These are phyloP conservation scores for Epichloe brachyelytri DNA, from an alignment of 2,329 filamentous ascomycete species.

Conservation along the genomic window DNA sequence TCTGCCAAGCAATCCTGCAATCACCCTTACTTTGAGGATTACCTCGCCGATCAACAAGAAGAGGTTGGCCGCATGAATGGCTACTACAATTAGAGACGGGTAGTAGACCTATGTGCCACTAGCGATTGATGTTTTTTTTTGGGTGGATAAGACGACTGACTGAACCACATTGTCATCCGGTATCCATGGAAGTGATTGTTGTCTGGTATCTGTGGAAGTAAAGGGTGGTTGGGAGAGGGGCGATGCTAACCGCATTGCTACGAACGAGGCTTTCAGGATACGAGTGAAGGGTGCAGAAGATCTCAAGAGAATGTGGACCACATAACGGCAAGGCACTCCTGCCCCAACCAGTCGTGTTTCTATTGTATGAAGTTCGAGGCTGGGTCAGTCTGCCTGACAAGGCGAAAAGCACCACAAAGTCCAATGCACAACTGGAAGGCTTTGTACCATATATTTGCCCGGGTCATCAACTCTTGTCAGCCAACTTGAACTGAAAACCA, in stretches of 20 bases:
- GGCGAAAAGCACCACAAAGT: background rate
- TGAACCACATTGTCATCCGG: too few relatives aligned
- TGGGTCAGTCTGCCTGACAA: background rate
- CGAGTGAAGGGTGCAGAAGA: conserved; percentile 1
- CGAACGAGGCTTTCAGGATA: conserved; percentile 12
- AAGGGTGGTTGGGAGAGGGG: background rate
- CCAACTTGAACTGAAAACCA: background rate
- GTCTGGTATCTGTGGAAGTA: background rate
- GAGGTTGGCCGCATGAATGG: conserved; percentile 18
- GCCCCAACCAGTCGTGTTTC: background rate
- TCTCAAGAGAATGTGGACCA: conserved; percentile 2
- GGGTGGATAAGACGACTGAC: background rate
- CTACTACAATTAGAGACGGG: conserved; percentile 23
- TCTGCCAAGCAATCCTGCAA: conserved; percentile 78
- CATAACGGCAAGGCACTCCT: background rate
- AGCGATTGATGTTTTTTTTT: conserved; percentile 8
- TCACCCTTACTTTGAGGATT: conserved; percentile 65
- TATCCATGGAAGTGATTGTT: background rate
- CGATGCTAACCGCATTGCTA: background rate
- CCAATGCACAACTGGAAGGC: background rate
- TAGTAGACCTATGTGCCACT: conserved; percentile 11
- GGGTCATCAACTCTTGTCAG: background rate
- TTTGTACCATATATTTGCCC: background rate
- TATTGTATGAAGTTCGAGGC: background rate
- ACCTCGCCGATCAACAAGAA: conserved; percentile 17